A percentile compares a stretch with the other conserved stretches of the same genome.
Evolutionary conservation across 1,284 basidiomycete species (phyloP).

Genomic region (Marasmius oreades): DNA sequence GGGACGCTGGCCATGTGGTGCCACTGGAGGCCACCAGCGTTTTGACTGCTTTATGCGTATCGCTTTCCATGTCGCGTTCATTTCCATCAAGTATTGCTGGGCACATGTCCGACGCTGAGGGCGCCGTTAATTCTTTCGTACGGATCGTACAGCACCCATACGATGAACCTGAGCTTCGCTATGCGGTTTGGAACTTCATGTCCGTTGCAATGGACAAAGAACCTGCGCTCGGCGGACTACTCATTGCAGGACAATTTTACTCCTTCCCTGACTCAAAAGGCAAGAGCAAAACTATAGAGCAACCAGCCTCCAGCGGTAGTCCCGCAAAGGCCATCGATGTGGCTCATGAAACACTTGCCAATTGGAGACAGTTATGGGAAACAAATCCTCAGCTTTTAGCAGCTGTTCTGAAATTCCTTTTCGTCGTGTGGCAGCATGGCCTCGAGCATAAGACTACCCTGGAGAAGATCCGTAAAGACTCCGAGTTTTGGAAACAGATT

Average conservation of each 20-base stretch:
- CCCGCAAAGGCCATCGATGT: conserved; percentile 54
- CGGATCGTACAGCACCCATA: conserved; percentile 69
- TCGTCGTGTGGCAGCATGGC: conserved; percentile 81
- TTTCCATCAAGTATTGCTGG: conserved; percentile 67
- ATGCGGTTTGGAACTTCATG: conserved; percentile 82
- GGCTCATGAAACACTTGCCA: conserved; percentile 61
- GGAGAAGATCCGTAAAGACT: conserved; percentile 50
- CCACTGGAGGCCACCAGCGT: conserved; percentile 65
- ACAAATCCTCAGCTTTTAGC: conserved; percentile 75
- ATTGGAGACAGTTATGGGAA: conserved; percentile 74
- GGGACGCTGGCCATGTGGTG: conserved; percentile 53
- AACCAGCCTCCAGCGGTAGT: conserved; percentile 25
- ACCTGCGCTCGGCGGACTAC: conserved; percentile 81
- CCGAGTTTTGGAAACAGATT: conserved; percentile 63
- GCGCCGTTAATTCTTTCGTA: conserved; percentile 57
- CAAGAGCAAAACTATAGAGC: conserved; percentile 31
- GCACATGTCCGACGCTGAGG: conserved; percentile 70
- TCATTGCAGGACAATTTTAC: conserved; percentile 71
- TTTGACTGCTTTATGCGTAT: conserved; percentile 63
- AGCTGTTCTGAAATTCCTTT: conserved; percentile 75
- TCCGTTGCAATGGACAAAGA: conserved; percentile 81
- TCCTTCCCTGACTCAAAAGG: conserved; percentile 42
- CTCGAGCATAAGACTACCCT: conserved; percentile 69
- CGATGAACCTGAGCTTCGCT: conserved; percentile 64
- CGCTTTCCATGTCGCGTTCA: conserved; percentile 55